Conservation (phyloP, 2,329 filamentous ascomycete genomes). For the Zymoseptoria tritici region DNA sequence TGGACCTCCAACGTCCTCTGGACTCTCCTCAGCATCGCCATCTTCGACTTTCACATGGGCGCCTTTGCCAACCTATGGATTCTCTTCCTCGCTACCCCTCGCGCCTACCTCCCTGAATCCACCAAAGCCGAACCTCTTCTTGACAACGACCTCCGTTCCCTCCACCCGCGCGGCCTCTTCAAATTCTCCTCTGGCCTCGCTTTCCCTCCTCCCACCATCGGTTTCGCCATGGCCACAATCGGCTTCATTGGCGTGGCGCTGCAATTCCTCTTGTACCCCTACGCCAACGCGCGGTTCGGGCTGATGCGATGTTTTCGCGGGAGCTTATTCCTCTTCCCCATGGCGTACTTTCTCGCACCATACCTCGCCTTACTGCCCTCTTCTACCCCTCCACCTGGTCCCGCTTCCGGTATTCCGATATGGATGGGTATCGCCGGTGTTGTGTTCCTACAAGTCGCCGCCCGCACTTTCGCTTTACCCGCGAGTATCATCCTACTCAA, state of each 20-base stretch:
- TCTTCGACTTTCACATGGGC: conserved; percentile 66
- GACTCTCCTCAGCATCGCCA: conserved; percentile 55
- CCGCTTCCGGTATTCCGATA: conserved; percentile 48
- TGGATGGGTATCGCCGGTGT: conserved; percentile 61
- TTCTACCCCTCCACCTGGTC: conserved; percentile 38
- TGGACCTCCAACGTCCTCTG: conserved; percentile 49
- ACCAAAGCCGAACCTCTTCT: conserved; percentile 22
- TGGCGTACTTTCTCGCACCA: conserved; percentile 62
- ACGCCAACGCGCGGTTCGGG: conserved; percentile 58
- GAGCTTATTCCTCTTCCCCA: conserved; percentile 63
- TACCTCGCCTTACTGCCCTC: conserved; percentile 64
- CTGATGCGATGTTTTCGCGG: conserved; percentile 60
- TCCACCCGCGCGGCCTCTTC: conserved; percentile 38
- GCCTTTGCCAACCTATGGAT: conserved; percentile 72
- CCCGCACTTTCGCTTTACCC: conserved; percentile 60
- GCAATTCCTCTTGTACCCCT: conserved; percentile 65
- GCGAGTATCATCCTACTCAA: conserved; percentile 51
- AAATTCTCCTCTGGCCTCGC: conserved; percentile 66
- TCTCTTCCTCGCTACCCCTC: conserved; percentile 67
- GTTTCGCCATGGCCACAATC: conserved; percentile 69
- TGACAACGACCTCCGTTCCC: conserved; percentile 5
- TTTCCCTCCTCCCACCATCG: conserved; percentile 62
- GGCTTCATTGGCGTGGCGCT: conserved; percentile 68
- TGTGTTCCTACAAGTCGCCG: conserved; percentile 61
- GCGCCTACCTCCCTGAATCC: conserved; percentile 37